A percentile compares a stretch with the other conserved stretches of the same genome.
Conservation (phyloP, 495 filamentous ascomycete species). For the Tuber umbilicatum region DNA sequence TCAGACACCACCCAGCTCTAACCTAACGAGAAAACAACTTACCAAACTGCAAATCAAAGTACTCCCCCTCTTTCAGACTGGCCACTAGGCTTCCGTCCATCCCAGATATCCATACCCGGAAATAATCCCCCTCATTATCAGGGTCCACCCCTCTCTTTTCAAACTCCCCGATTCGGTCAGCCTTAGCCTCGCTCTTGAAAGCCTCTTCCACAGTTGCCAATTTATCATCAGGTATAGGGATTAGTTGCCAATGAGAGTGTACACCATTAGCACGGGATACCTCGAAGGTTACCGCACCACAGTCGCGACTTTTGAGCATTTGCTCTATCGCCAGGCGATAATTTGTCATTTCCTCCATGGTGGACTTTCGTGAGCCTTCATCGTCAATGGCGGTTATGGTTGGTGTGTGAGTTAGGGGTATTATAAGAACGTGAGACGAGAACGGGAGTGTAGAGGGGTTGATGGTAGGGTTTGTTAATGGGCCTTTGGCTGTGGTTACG, state of each 20-base stretch:
- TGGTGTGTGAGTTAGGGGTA: slow-evolving; percentile 71
- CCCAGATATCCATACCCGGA: slow-evolving; percentile 76
- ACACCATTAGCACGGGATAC: slow-evolving; percentile 70
- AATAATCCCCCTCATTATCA: slow-evolving; percentile 59
- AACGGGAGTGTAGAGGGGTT: slow-evolving; percentile 61
- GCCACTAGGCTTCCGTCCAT: slow-evolving; percentile 47
- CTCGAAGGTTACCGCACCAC: slow-evolving; percentile 83
- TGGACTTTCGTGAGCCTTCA: slow-evolving; percentile 50
- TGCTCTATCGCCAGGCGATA: slow-evolving; percentile 66
- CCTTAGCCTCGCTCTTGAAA: slow-evolving; percentile 21
- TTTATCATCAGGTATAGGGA: slow-evolving; percentile 63
- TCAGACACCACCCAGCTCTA: slow-evolving; percentile 38
- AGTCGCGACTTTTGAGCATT: slow-evolving; percentile 56
- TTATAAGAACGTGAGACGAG: slow-evolving; percentile 83
- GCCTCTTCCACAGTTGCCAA: slow-evolving; percentile 44
- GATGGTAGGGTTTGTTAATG: slow-evolving; percentile 61
- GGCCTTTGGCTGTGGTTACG: slow-evolving; percentile 85
- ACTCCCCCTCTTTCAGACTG: slow-evolving; percentile 46
- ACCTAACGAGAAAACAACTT: not conserved
- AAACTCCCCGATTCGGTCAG: slow-evolving; percentile 28
- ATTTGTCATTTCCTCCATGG: slow-evolving; percentile 68
- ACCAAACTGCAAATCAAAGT: slow-evolving; percentile 57
- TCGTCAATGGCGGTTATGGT: slow-evolving; percentile 58
- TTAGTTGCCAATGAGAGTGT: slow-evolving; percentile 90
- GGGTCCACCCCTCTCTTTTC: slow-evolving; percentile 41